Evolutionary conservation across 139 green algal genomes (phyloP), one percentile per base, ranked within the genome.

Genomic region (Chlamydomonas sphaeroides): DNA sequence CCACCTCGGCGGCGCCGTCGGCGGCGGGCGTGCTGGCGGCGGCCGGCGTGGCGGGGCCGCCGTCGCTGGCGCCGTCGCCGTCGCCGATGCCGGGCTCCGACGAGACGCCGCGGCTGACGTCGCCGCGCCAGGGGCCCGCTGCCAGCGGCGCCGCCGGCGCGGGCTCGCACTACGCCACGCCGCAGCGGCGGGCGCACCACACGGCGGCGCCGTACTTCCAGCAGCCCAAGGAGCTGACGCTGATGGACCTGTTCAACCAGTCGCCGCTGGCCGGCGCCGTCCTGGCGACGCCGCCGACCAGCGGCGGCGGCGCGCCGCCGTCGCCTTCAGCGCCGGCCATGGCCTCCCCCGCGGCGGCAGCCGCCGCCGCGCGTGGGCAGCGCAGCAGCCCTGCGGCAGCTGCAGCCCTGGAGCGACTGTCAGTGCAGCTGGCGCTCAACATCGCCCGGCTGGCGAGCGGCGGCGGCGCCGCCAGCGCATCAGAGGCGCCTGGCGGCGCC

Each of bases 161-260:
- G n/a, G n/a, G n/a, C n/a, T n/a, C n/a, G n/a, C n/a, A n/a, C n/a
- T n/a, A n/a, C n/a, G n/a, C n/a, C n/a, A n/a, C n/a, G n/a, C n/a
- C n/a, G n/a, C n/a, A n/a, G n/a, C n/a, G n/a, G n/a, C n/a, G n/a
- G n/a, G n/a, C n/a, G n/a, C n/a, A n/a, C n/a, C n/a, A n/a, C n/a
- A n/a, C n/a, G n/a, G n/a, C n/a, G n/a, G n/a, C n/a, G n/a, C n/a
- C n/a, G n/a, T n/a, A n/a, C n/a, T n/a, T n/a, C n/a, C n/a, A n/a
- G n/a, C n/a, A n/a, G 53, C 21, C 53, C 53, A 62, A 62, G 21
- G 75, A 82, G 75, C 1, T 82, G 6, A 82, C 75, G 0, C 63
- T 82, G 30, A 42, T 73, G 14, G 75, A 82, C 41, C 62, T 82
- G 20, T 82, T 82, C 45, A 82, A 73, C 33, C 62, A 63, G 30